Evolutionary conservation across 2,329 filamentous ascomycete genomes (phyloP).

Genomic region (Colletotrichum liaoningense): DNA sequence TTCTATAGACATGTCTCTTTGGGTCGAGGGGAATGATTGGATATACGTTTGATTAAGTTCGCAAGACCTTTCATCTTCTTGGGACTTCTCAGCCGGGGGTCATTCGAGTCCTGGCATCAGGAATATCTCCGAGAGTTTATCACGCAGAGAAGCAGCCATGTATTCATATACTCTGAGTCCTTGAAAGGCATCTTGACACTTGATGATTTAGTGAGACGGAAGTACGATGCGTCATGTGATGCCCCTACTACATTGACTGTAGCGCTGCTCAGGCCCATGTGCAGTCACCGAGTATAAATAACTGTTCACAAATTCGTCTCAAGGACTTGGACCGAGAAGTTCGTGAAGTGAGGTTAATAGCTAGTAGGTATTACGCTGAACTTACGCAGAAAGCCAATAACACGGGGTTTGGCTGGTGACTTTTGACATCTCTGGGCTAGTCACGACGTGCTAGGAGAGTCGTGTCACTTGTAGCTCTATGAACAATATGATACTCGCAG

Average conservation of each 20-base stretch:
- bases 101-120: too few species aligned
- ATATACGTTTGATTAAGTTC: too few species aligned
- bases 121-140: too few species aligned
- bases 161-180: neutral
- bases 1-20: too few species aligned
- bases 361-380: neutral
- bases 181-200: neutral
- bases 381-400: neutral
- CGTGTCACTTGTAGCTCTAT: too few species aligned
- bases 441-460: neutral
- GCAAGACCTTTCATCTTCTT: too few species aligned
- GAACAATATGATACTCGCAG: too few species aligned
- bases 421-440: neutral
- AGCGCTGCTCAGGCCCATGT: too few species aligned
- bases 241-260: too few species aligned
- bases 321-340: neutral
- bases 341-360: neutral
- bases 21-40: too few species aligned
- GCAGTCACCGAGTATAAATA: neutral
- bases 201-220: neutral
- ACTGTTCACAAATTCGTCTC: neutral
- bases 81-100: too few species aligned
- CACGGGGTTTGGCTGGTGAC: neutral
- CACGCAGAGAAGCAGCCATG: neutral
- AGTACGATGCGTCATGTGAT: neutral